Conservation (phyloP, 768 basidiomycete genomes). For the Mycena chlorophos region DNA sequence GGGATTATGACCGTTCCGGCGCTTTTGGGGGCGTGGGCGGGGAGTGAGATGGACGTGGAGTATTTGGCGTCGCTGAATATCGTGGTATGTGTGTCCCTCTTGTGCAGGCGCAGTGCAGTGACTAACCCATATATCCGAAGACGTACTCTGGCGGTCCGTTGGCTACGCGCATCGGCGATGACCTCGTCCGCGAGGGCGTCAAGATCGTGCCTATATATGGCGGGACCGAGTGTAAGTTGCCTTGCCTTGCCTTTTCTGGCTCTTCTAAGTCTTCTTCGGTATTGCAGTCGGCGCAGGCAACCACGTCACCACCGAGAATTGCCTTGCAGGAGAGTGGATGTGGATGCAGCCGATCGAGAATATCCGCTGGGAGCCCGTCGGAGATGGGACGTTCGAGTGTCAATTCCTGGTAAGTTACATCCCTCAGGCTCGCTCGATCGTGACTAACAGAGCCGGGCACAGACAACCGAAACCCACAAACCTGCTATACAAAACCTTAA, state of each 20-base stretch:
- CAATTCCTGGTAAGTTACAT: slow-evolving; percentile 34
- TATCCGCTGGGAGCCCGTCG: slow-evolving; percentile 37
- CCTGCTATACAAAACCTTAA: slow-evolving; percentile 34
- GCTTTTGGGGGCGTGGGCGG: slow-evolving; percentile 40
- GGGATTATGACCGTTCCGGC: slow-evolving; percentile 37
- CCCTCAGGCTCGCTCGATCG: neutral
- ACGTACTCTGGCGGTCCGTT: slow-evolving; percentile 37
- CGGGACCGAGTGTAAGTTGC: slow-evolving; percentile 32
- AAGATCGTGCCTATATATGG: slow-evolving; percentile 35
- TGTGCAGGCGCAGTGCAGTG: neutral
- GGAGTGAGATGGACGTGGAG: slow-evolving; percentile 27
- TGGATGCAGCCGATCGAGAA: slow-evolving; percentile 32
- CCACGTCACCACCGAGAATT: slow-evolving; percentile 11
- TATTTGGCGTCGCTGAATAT: slow-evolving; percentile 26
- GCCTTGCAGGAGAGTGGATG: slow-evolving; percentile 27
- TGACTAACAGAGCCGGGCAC: slow-evolving; percentile 22
- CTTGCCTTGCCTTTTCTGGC: neutral
- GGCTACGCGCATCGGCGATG: slow-evolving; percentile 35
- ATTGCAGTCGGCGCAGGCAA: slow-evolving; percentile 22
- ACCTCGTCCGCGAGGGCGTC: slow-evolving; percentile 34
- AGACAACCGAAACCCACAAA: slow-evolving; percentile 25
- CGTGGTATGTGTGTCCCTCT: slow-evolving; percentile 24
- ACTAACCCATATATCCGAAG: slow-evolving; percentile 15
- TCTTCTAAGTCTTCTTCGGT: neutral
- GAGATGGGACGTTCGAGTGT: slow-evolving; percentile 38